Conservation (phyloP, 202 grass and related monocot species). For the Sporobolus alterniflorus region DNA sequence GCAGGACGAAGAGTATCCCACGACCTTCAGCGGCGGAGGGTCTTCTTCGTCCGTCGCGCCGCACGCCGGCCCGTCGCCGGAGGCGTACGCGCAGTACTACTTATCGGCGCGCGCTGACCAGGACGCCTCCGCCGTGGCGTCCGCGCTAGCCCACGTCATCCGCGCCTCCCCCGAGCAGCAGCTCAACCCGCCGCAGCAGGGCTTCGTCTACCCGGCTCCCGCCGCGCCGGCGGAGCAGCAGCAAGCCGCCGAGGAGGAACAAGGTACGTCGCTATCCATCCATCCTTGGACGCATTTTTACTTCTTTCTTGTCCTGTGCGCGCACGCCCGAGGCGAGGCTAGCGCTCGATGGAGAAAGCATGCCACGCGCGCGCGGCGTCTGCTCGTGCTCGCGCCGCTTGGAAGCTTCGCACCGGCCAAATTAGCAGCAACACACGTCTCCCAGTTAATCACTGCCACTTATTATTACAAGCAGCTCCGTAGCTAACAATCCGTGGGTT, state of each 20-base stretch:
- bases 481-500: not conserved
- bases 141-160: conserved; percentile 87
- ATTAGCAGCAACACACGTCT: not conserved
- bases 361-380: conserved; percentile 34
- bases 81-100: conserved; percentile 61
- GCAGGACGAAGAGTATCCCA: conserved; percentile 29
- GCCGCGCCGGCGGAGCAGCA: not conserved
- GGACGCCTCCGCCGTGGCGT: conserved; percentile 81
- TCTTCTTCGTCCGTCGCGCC: not conserved
- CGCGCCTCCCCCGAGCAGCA: conserved; percentile 41
- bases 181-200: conserved; percentile 8
- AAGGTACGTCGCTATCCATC: conserved; percentile 32
- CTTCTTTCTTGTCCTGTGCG: not conserved
- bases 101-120: conserved; percentile 75
- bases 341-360: conserved; percentile 34
- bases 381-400: conserved; percentile 33
- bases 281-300: conserved; percentile 16
- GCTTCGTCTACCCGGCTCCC: not conserved
- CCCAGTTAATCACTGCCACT: not conserved
- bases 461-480: not conserved
- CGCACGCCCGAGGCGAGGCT: not conserved
- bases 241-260: conserved; percentile 25
- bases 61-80: conserved; percentile 14
- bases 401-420: conserved; percentile 51
- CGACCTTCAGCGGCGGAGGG: not conserved